Evolutionary conservation across 495 filamentous ascomycete species (phyloP), one percentile per base, ranked within the genome.

Genomic region (Penicillium lividum): DNA sequence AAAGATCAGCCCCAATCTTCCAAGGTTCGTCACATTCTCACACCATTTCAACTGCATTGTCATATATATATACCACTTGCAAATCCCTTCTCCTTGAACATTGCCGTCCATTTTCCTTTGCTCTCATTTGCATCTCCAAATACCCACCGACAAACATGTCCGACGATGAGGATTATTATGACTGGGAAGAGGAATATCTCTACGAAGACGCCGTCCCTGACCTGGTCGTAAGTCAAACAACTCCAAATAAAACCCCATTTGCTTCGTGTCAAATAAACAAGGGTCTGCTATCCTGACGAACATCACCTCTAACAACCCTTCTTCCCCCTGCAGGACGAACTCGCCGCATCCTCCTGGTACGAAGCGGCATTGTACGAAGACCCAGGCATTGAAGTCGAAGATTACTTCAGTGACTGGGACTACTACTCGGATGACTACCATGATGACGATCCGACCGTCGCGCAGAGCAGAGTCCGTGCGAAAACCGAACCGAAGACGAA

Each of bases 361-460:
- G 79, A 80, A 54, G 70, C 76, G 36, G 63, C 72, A 11, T 62
- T 73, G 40, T 69, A 68, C 25, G 73, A 77, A 34, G 75, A 82
- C 61, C 76, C 75, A 13, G 67, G 54, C n/a, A 55, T 71, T 6
- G 76, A 81, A 50, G 61, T 69, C 2, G 70, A 73, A 47, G 79
- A 81, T 3, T 76, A 71, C 34, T 77, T 66, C 61, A 77, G 73
- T 45, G 80, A 82, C 62, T 80, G 78, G 80, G 76, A 79, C 53
- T 76, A 80, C 28, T 69, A 77, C 38, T 75, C 78, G 18, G 80
- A 81, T 58, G 78, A 81, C 57, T 81, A 80, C 69, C 75, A 77
- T 52, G 79, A 82, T 44, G 72, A 79, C 43, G 79, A 79, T 43
- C 68, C 75, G 8, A 74, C 70, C 11, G 68, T 63, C 49, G 63